Evolutionary conservation across 1,284 basidiomycete species (phyloP).

Genomic region (Puccinia triticina): DNA sequence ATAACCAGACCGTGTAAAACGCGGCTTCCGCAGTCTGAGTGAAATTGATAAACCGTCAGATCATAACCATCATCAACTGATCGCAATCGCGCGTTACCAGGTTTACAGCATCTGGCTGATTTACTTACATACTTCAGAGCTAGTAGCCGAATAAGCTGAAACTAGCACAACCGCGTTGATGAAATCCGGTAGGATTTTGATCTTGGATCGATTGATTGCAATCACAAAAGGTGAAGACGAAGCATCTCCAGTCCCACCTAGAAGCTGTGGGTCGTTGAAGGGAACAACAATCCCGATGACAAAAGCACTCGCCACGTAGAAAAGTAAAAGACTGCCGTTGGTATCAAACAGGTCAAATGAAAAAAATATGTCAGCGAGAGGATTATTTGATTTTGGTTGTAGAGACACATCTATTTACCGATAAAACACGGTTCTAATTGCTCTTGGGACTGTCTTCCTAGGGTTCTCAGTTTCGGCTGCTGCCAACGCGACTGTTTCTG

Average conservation of each 20-base stretch:
- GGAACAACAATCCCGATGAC: slow-evolving; percentile 55
- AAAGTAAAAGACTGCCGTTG: slow-evolving; percentile 54
- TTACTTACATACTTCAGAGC: slow-evolving; percentile 77
- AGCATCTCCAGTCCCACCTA: slow-evolving; percentile 53
- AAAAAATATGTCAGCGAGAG: not conserved
- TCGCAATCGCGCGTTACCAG: not conserved
- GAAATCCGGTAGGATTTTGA: slow-evolving; percentile 59
- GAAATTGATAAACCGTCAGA: not conserved
- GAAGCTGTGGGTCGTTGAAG: slow-evolving; percentile 54
- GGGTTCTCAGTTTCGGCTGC: slow-evolving; percentile 70
- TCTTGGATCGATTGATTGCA: slow-evolving; percentile 60
- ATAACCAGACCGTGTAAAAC: slow-evolving; percentile 71
- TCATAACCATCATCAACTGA: not conserved
- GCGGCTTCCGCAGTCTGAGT: slow-evolving; percentile 53
- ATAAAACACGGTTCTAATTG: slow-evolving; percentile 76
- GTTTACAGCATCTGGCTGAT: not conserved
- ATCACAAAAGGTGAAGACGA: slow-evolving; percentile 57
- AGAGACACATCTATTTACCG: slow-evolving; percentile 40
- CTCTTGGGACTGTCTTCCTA: slow-evolving; percentile 75
- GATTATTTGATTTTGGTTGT: not conserved
- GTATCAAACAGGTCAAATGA: not conserved
- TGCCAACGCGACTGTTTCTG: slow-evolving; percentile 48
- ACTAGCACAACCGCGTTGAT: slow-evolving; percentile 69
- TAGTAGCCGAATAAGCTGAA: slow-evolving; percentile 81
- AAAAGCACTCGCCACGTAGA: slow-evolving; percentile 55